A percentile compares a stretch with the other conserved stretches of the same genome.
Evolutionary conservation across 2,329 filamentous ascomycete species (phyloP).

Genomic region (Trichoderma simmonsii): DNA sequence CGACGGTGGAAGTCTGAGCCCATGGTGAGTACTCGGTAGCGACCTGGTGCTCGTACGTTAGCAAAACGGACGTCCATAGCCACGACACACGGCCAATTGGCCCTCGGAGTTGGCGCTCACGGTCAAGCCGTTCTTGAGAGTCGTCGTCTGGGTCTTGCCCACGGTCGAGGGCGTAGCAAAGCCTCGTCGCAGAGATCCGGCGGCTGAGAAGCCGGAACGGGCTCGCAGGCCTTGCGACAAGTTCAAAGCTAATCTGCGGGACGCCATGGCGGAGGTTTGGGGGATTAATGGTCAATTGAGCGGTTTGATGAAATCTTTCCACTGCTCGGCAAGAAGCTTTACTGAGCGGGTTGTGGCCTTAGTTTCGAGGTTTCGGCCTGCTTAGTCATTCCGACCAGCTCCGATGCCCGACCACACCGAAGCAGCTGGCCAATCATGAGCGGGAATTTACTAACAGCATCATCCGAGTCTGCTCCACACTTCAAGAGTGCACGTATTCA

Average conservation of each 20-base stretch:
- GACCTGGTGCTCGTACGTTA: slow-evolving; percentile 58
- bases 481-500: background rate
- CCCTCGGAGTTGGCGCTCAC: slow-evolving; percentile 49
- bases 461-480: slow-evolving; percentile 1
- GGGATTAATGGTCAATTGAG: slow-evolving; percentile 50
- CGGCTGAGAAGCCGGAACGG: slow-evolving; percentile 77
- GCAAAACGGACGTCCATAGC: slow-evolving; percentile 23
- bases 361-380: slow-evolving; percentile 34
- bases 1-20: slow-evolving; percentile 96
- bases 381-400: slow-evolving; percentile 43
- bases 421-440: slow-evolving; percentile 32
- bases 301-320: slow-evolving; percentile 55
- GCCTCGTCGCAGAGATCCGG: slow-evolving; percentile 75
- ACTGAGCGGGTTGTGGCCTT: slow-evolving; percentile 44
- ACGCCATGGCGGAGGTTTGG: slow-evolving; percentile 73
- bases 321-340: slow-evolving; percentile 47
- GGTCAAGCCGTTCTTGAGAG: slow-evolving; percentile 95
- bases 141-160: slow-evolving; percentile 91
- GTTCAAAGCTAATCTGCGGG: slow-evolving; percentile 94
- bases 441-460: slow-evolving; percentile 32
- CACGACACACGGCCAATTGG: slow-evolving; percentile 39
- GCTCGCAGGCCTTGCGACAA: slow-evolving; percentile 85
- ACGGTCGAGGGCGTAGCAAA: slow-evolving; percentile 82
- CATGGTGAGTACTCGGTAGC: slow-evolving; percentile 97
- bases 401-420: slow-evolving; percentile 32